Percentiles rank a stretch among this genome's conserved stretches.
These are phyloP conservation scores for Trichoderma sp. DNA, from an alignment of 2,329 filamentous ascomycete genomes.

Conservation along the genomic window DNA sequence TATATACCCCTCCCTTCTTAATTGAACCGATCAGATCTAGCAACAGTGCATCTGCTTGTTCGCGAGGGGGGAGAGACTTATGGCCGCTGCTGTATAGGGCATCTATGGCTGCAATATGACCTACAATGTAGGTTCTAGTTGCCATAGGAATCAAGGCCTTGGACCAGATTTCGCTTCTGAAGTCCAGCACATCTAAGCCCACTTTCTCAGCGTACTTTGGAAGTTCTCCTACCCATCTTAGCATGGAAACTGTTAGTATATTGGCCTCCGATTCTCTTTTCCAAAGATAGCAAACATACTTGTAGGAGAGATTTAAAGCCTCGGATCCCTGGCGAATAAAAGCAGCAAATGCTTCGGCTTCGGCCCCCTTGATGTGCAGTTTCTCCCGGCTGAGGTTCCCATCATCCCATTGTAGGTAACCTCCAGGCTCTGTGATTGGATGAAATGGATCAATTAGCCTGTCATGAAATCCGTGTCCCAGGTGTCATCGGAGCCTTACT, in stretches of 20 bases:
- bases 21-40: background rate
- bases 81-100: background rate
- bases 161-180: background rate
- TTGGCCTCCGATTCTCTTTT: too few relatives aligned
- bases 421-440: background rate
- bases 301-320: background rate
- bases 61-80: background rate
- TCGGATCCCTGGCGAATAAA: background rate
- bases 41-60: background rate
- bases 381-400: background rate
- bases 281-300: background rate
- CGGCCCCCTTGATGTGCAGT: constrained; percentile 1
- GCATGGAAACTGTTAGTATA: background rate
- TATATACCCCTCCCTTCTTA: background rate
- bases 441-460: background rate
- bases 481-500: background rate
- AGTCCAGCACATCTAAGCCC: constrained; percentile 2
- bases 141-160: background rate
- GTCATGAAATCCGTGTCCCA: background rate
- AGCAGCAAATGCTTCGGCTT: constrained; percentile 6
- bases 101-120: background rate
- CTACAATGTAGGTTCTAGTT: background rate
- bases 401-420: constrained; percentile 18
- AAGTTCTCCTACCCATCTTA: constrained; percentile 4
- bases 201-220: background rate